These are phyloP conservation scores for Candolleomyces efflorescens DNA, from an alignment of 768 basidiomycete species.

Conservation along the genomic window DNA sequence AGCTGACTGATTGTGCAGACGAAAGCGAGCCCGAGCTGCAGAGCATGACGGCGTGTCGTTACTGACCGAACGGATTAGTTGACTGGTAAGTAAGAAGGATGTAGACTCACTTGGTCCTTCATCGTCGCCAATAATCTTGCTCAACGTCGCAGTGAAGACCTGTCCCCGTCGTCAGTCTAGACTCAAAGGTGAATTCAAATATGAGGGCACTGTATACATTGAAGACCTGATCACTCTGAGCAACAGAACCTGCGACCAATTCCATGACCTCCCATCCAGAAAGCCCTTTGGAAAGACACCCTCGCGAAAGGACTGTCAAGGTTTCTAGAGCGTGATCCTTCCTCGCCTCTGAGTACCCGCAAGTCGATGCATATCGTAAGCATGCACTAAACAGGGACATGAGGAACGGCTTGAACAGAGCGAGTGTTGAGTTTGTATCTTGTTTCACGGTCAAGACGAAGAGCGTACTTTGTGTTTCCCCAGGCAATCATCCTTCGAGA, in stretches of 20 bases:
- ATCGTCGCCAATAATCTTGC: slow-evolving; percentile 41
- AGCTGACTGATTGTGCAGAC: slow-evolving; percentile 57
- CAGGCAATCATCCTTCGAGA: slow-evolving; percentile 48
- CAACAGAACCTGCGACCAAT: slow-evolving; percentile 56
- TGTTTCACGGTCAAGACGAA: slow-evolving; percentile 1
- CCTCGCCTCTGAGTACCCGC: slow-evolving; percentile 28
- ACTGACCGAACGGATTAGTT: slow-evolving; percentile 25
- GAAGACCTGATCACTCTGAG: slow-evolving; percentile 54
- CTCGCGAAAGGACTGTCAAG: slow-evolving; percentile 41
- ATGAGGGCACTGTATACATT: slow-evolving; percentile 29
- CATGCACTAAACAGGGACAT: slow-evolving; percentile 47
- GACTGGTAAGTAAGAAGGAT: neutral
- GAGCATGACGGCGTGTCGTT: slow-evolving; percentile 43
- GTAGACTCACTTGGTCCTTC: slow-evolving; percentile 37
- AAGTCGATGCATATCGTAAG: slow-evolving; percentile 32
- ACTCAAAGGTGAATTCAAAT: neutral
- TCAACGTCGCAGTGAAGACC: slow-evolving; percentile 47
- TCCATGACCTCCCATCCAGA: slow-evolving; percentile 76
- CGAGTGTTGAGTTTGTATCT: neutral
- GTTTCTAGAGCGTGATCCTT: slow-evolving; percentile 49
- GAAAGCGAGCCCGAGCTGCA: slow-evolving; percentile 56
- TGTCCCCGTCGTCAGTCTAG: slow-evolving; percentile 14
- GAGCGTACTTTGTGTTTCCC: slow-evolving; percentile 46
- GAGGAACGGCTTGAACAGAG: slow-evolving; percentile 43
- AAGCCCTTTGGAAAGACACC: slow-evolving; percentile 51